A percentile compares a stretch with the other conserved stretches of the same genome.
Conservation (phyloP, 2,329 filamentous ascomycete species). For the Cladosporium colombiae region DNA sequence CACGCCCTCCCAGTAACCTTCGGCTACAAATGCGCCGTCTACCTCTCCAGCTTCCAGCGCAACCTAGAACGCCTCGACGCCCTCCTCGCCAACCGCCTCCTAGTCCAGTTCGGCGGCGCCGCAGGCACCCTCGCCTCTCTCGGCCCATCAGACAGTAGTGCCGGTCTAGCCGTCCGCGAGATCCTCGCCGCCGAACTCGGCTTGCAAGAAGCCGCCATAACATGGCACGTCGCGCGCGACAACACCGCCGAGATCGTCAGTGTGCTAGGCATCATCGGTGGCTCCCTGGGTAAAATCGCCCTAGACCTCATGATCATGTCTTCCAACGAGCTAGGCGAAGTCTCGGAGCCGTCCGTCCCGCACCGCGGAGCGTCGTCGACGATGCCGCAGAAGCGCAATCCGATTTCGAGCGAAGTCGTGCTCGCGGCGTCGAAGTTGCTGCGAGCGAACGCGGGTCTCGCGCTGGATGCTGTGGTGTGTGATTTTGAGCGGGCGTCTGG, state of each 20-base stretch:
- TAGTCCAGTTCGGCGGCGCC: conserved; percentile 37
- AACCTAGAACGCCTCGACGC: conserved; percentile 32
- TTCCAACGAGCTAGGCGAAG: conserved; percentile 35
- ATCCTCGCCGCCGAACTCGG: conserved; percentile 29
- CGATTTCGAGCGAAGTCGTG: conserved; percentile 35
- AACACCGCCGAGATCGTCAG: conserved; percentile 32
- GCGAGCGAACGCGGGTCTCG: conserved; percentile 29
- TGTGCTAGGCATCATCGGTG: conserved; percentile 32
- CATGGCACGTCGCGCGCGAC: conserved; percentile 39
- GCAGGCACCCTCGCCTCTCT: conserved; percentile 36
- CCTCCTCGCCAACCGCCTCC: conserved; percentile 29
- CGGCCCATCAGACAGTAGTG: conserved; percentile 9
- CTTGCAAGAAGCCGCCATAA: conserved; percentile 31
- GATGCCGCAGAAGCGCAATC: conserved; percentile 53
- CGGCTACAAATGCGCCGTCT: conserved; percentile 37
- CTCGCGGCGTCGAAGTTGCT: conserved; percentile 33
- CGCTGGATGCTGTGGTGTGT: conserved; percentile 35
- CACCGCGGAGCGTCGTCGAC: conserved; percentile 57
- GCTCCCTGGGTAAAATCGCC: conserved; percentile 34
- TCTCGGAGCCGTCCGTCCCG: conserved; percentile 47
- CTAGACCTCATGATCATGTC: conserved; percentile 36
- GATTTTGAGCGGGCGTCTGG: conserved; percentile 37
- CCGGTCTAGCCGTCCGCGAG: conserved; percentile 28
- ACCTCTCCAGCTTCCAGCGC: conserved; percentile 34
- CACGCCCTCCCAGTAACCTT: conserved; percentile 38